Conservation (phyloP, 1,139 yeast genomes). For the Yamadazyma friedrichii region DNA sequence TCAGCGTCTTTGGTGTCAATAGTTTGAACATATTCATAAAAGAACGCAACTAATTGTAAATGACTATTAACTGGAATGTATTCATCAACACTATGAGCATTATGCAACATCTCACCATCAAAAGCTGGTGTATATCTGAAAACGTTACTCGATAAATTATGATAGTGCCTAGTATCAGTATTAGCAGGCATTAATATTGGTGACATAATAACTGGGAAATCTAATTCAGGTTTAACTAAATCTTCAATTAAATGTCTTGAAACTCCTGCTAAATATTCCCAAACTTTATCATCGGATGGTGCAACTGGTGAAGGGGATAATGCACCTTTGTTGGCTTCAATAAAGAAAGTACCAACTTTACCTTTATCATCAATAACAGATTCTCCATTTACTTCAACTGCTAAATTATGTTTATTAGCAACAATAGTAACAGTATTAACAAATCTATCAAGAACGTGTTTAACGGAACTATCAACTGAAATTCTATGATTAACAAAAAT, state of each 20-base stretch:
- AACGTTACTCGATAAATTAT: constrained; percentile 71
- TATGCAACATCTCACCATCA: constrained; percentile 16
- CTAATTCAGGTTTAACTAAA: constrained; percentile 32
- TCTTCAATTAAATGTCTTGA: constrained; percentile 47
- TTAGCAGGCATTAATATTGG: constrained; percentile 77
- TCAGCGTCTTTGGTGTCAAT: constrained; percentile 22
- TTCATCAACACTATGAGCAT: constrained; percentile 44
- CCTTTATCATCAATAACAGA: constrained; percentile 15
- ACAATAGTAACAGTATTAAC: constrained; percentile 22
- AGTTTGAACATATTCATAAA: constrained; percentile 30
- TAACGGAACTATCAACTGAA: constrained; percentile 28
- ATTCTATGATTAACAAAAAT: constrained; percentile 36
- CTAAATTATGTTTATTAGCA: constrained; percentile 29
- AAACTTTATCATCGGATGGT: constrained; percentile 36
- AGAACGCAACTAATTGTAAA: constrained; percentile 42
- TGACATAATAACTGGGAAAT: constrained; percentile 50
- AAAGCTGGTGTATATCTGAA: constrained; percentile 58
- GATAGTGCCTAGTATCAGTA: constrained; percentile 80
- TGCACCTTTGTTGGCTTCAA: constrained; percentile 15
- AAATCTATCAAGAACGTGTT: constrained; percentile 24
- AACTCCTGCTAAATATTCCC: constrained; percentile 42
- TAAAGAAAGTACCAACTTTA: constrained; percentile 25
- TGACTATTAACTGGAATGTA: constrained; percentile 34
- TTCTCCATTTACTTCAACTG: constrained; percentile 23
- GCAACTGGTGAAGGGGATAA: constrained; percentile 39